These are phyloP conservation scores for Geotrichum macrosporum DNA, from an alignment of 1,139 yeast species.

Conservation along the genomic window DNA sequence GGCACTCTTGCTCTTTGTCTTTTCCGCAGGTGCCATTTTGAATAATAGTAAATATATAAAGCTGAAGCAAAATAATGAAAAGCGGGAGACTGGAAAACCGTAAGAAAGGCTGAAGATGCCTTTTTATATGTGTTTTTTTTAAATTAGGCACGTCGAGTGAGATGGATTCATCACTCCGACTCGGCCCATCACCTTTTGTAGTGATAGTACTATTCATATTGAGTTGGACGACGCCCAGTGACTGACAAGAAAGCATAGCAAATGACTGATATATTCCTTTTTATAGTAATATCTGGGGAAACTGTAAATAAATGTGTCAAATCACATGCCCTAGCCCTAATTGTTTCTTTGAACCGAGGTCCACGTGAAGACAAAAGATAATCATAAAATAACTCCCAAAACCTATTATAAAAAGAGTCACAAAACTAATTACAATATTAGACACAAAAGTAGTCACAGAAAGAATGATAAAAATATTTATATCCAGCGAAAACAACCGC, in stretches of 20 bases:
- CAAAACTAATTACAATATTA: too few species aligned
- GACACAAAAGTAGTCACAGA: too few species aligned
- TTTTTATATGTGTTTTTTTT: too few species aligned
- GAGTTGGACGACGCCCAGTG: too few species aligned
- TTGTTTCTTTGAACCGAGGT: background rate
- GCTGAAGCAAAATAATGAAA: background rate
- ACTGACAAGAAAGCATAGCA: too few species aligned
- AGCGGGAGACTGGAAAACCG: background rate
- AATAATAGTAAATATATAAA: background rate
- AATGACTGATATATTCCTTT: too few species aligned
- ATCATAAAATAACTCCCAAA: background rate
- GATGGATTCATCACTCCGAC: background rate
- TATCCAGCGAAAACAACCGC: too few species aligned
- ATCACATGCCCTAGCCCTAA: background rate
- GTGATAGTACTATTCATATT: too few species aligned
- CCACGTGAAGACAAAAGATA: background rate
- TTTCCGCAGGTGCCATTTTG: slow-evolving; percentile 27
- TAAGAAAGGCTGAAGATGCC: background rate
- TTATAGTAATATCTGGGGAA: background rate
- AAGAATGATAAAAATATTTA: too few species aligned
- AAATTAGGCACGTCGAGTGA: background rate
- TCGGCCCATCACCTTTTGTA: background rate
- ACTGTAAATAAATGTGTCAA: background rate
- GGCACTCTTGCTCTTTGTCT: slow-evolving; percentile 41
- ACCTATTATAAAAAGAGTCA: background rate